Evolutionary conservation across 441 rosid species (phyloP), one percentile per base, ranked within the genome.

Genomic region (Gossypium schwendimanii): DNA sequence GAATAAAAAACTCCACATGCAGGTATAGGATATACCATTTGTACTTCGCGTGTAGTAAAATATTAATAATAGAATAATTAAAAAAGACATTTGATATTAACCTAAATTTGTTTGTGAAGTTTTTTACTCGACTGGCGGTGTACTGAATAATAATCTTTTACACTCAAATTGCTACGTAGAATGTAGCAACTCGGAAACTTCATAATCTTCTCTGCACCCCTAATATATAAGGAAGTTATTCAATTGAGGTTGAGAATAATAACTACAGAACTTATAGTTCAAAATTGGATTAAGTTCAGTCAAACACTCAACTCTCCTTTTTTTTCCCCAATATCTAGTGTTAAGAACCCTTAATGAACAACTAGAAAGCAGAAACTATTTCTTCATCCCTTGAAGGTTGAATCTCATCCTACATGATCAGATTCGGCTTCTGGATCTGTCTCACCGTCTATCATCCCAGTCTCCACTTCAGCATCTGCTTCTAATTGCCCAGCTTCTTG

Each of bases 401-500:
- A 59, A 58, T 20, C 54, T 64, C 31, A 21, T 64, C 86, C 77
- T 4, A 67, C 79, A 58, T 77, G 79, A 74, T 88, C 89, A 58
- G 80, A 76, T 71, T 91, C 91, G 57, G 74, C 89, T 75, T 91
- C 95, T 12, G 90, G 87, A 70, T 95, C 98, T 1, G 93, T 84
- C 83, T 92, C 98, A 15, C 75, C 75, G 7, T 72, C 75, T 20
- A 62, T 36, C 62, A 75, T 53, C 26, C 87, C 93, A 0, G 80
- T 73, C 70, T 87, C 93, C 2, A 49, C 84, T 75, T 87, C 87
- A 1, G 82, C 86, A 10, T 90, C 91, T 6, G 86, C 88, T 68
- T 92, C 97, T 24, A 85, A 65, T 66, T 86, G 96, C n/a, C 94
- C 96, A 0, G 89, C 84, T 73, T 94, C 97, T 75, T 85, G 97